These are phyloP conservation scores for Tuber calosporum DNA, from an alignment of 495 filamentous ascomycete species.

Conservation along the genomic window DNA sequence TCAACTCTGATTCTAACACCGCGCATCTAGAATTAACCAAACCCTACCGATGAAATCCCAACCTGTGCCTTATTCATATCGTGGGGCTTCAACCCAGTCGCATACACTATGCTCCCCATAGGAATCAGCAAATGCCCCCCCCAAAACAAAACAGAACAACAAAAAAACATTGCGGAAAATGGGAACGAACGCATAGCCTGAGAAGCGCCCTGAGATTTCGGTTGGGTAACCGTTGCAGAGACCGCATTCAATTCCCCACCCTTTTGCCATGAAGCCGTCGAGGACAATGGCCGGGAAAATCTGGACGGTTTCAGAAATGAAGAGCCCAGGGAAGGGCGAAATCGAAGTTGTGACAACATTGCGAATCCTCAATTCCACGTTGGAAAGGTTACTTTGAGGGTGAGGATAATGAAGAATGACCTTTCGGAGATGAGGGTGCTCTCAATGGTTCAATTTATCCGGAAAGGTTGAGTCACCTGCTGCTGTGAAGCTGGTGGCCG, in stretches of 20 bases:
- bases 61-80: slow-evolving; percentile 95
- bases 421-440: neutral
- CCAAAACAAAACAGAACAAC: neutral
- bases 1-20: neutral
- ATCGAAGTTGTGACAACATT: slow-evolving; percentile 30
- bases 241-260: slow-evolving; percentile 60
- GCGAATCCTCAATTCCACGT: neutral
- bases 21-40: neutral
- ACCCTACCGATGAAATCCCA: slow-evolving; percentile 81
- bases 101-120: slow-evolving; percentile 54
- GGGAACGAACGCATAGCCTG: slow-evolving; percentile 68
- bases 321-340: slow-evolving; percentile 7
- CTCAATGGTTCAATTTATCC: neutral
- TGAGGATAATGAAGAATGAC: neutral
- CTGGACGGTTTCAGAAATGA: neutral
- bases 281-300: neutral
- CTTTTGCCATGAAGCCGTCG: slow-evolving; percentile 3
- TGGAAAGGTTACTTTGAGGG: neutral
- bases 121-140: slow-evolving; percentile 2
- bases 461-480: neutral
- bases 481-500: neutral
- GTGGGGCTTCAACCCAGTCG: slow-evolving; percentile 70
- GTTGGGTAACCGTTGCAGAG: slow-evolving; percentile 80
- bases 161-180: neutral
- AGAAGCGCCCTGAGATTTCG: slow-evolving; percentile 92